A percentile compares a stretch with the other conserved stretches of the same genome.
Conservation (phyloP, 2,329 filamentous ascomycete genomes). For the Elsinoe ampelina region DNA sequence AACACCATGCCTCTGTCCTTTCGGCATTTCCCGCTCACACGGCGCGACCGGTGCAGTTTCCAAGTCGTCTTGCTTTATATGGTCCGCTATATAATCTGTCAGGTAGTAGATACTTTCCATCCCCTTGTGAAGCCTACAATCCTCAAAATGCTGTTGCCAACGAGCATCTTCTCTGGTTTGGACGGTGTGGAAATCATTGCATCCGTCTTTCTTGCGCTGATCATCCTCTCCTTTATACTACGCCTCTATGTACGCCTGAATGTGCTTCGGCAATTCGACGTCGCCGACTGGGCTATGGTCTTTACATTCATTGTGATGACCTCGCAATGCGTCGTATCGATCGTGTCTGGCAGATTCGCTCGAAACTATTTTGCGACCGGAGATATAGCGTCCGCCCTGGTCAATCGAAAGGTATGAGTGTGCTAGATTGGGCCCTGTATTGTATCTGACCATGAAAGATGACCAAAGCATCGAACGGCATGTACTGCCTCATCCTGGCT, state of each 20-base stretch:
- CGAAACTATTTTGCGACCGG: background rate
- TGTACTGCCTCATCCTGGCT: background rate
- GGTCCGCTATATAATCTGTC: too few relatives aligned
- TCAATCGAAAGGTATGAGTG: background rate
- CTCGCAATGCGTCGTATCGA: background rate
- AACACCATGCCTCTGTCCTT: too few relatives aligned
- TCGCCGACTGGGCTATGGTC: slow-evolving; percentile 2
- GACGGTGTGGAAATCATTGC: background rate
- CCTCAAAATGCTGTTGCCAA: background rate
- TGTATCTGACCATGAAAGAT: background rate
- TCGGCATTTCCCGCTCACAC: too few relatives aligned
- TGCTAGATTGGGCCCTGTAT: background rate
- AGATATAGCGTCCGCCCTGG: background rate
- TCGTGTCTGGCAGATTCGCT: background rate
- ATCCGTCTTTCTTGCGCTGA: background rate
- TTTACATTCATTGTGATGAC: background rate
- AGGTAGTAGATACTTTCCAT: too few relatives aligned
- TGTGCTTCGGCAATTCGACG: background rate
- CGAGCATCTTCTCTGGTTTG: background rate
- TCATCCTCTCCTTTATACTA: background rate
- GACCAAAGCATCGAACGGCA: background rate
- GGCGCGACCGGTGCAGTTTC: too few relatives aligned
- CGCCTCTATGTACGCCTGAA: background rate
- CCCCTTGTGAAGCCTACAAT: background rate
- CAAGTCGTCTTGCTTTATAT: too few relatives aligned